Evolutionary conservation across 257 asterid genomes (phyloP), one percentile per base, ranked within the genome.

Genomic region (Echites panduratus): DNA sequence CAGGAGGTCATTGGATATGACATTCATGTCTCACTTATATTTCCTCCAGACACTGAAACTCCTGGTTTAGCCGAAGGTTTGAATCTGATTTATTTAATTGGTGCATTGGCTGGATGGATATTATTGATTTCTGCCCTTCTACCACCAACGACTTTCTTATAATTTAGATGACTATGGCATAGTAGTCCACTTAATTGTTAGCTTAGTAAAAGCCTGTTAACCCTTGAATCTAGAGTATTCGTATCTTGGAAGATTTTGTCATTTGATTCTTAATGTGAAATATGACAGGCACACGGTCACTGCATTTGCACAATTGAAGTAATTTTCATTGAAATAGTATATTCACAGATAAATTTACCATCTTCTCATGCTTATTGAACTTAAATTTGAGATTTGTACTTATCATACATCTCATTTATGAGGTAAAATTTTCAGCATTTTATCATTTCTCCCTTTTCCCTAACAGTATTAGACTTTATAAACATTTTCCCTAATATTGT

Each of bases 11-110:
- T 95, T 80, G 80, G 88, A 20, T 88, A 92, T 66, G 80, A 95
- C 84, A 92, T 95, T 80, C 99, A 92, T 64, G 85, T 95, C 71
- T 90, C 98, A 45, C 90, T 95, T 66, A 85, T 95, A 76, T 95
- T 90, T 76, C 98, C 99, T 47, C 98, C 99, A 0, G 98, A 92
- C 82, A 95, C 98, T 7, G 98, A 95, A 69, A 95, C 99, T 59
- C 99, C 98, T 63, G 99, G 98, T 44, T 82, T 89, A 58, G 92
- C 80, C 0, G 96, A 95, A 95, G 98, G 98, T 84, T 74, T 54
- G 81, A 29, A 27, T 52, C 52, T 49, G 24, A 35, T 77, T 32
- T 13, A 9, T 65, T 73, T 10, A 14, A 19, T 43, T 41, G 68
- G 22, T 56, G 32, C 26, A n/a, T 24, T 10, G n/a, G 17, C 29